Evolutionary conservation across 176 grass and related monocot species (phyloP).

Genomic region (Aegilops sharonensis): DNA sequence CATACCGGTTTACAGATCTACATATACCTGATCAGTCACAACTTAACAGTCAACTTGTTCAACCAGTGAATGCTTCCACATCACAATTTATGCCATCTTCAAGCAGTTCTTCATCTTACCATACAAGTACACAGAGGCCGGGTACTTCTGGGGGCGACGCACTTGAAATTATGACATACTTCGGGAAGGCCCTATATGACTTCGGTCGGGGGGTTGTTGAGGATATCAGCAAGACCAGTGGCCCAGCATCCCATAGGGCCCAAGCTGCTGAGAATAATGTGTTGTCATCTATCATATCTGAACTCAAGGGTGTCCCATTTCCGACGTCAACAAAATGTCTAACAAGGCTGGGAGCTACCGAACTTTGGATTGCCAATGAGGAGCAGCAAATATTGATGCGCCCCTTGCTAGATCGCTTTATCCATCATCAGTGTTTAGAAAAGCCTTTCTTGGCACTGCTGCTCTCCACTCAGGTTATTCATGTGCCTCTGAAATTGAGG

Average conservation of each 20-base stretch:
- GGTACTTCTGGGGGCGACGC: constrained; percentile 81
- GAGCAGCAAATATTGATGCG: constrained; percentile 85
- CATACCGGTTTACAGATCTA: constrained; percentile 53
- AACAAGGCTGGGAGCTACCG: constrained; percentile 68
- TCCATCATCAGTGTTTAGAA: constrained; percentile 82
- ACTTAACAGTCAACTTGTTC: constrained; percentile 39
- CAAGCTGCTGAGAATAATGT: constrained; percentile 55
- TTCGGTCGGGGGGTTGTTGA: constrained; percentile 91
- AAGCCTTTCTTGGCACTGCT: constrained; percentile 67
- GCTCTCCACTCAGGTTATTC: constrained; percentile 75
- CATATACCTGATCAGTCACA: constrained; percentile 37
- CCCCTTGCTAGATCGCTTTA: constrained; percentile 73
- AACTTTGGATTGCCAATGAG: constrained; percentile 91
- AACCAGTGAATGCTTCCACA: constrained; percentile 23
- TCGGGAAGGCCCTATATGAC: constrained; percentile 95
- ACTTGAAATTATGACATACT: constrained; percentile 93
- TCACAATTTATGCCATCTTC: constrained; percentile 37
- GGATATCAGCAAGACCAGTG: constrained; percentile 74
- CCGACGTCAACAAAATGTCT: constrained; percentile 68
- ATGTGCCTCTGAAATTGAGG: constrained; percentile 70
- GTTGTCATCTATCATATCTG: constrained; percentile 63
- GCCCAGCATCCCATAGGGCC: constrained; percentile 46
- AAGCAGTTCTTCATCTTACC: constrained; percentile 32
- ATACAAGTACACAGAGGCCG: constrained; percentile 38
- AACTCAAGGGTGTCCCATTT: constrained; percentile 89